Percentiles rank a stretch among this genome's conserved stretches.
These are phyloP conservation scores for Pseudozyma sp. DNA, from an alignment of 1,284 basidiomycete genomes.

Conservation along the genomic window DNA sequence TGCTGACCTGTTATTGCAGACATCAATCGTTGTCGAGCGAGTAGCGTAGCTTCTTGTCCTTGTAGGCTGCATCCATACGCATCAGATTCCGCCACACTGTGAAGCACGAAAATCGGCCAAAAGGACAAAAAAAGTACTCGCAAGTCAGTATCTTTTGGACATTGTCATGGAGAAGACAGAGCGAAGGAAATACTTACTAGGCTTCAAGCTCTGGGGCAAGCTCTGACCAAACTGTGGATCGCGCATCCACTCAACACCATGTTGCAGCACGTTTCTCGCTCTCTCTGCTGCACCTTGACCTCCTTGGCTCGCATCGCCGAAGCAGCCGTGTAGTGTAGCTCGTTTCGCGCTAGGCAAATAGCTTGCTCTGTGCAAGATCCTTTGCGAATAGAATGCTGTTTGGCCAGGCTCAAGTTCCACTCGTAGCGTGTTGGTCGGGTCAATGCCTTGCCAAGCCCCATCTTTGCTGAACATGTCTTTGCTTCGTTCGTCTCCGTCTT, in stretches of 20 bases:
- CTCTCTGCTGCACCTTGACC: constrained; percentile 69
- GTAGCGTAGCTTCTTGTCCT: constrained; percentile 68
- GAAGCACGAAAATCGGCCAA: too few relatives aligned
- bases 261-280: constrained; percentile 80
- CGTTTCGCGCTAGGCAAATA: constrained; percentile 75
- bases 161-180: not conserved
- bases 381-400: constrained; percentile 84
- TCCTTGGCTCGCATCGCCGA: constrained; percentile 71
- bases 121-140: not conserved
- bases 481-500: not conserved
- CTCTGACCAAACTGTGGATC: constrained; percentile 73
- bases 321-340: constrained; percentile 80
- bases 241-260: constrained; percentile 81
- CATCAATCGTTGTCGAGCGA: constrained; percentile 43
- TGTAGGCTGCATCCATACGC: constrained; percentile 73
- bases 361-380: constrained; percentile 80
- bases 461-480: constrained; percentile 66
- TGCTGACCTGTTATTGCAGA: not conserved
- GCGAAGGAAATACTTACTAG: constrained; percentile 65
- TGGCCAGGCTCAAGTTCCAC: constrained; percentile 78
- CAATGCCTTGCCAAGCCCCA: constrained; percentile 74
- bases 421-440: constrained; percentile 74
- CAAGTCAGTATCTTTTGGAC: not conserved
- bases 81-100: constrained; percentile 76
- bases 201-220: constrained; percentile 72